Percentiles rank a stretch among this genome's conserved stretches.
Evolutionary conservation across 331 rosid species (phyloP).

Genomic region (Stylosanthes scabra): DNA sequence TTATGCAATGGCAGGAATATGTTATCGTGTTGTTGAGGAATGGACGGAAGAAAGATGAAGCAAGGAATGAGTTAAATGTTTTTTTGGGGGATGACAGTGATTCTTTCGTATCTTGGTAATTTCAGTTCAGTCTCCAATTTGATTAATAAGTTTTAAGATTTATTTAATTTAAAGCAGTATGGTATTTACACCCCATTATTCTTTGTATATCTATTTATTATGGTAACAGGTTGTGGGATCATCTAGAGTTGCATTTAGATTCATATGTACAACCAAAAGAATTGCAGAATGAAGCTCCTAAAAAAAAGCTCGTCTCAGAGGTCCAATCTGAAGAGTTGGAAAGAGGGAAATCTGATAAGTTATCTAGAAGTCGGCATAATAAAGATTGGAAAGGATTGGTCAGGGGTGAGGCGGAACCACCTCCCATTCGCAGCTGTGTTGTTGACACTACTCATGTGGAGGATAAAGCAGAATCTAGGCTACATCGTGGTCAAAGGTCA

Average conservation of each 20-base stretch:
- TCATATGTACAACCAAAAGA: conserved; percentile 62
- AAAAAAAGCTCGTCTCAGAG: conserved; percentile 44
- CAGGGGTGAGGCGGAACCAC: conserved; percentile 62
- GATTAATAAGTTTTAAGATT: neutral
- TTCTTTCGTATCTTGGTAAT: conserved; percentile 93
- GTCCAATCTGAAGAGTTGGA: conserved; percentile 56
- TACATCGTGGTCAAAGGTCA: conserved; percentile 52
- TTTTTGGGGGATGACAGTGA: conserved; percentile 84
- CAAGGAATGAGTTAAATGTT: conserved; percentile 76
- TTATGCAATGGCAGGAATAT: conserved; percentile 72
- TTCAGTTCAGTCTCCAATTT: conserved; percentile 4
- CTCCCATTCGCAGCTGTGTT: conserved; percentile 60
- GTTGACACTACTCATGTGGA: conserved; percentile 50
- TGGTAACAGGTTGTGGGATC: conserved; percentile 87
- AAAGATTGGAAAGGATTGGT: conserved; percentile 85
- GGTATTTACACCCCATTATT: neutral
- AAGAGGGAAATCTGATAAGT: conserved; percentile 54
- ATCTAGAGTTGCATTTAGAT: conserved; percentile 65
- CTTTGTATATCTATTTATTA: conserved; percentile 11
- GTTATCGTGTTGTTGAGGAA: conserved; percentile 87
- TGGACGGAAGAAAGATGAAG: conserved; percentile 82
- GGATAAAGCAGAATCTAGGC: conserved; percentile 37
- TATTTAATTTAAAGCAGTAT: conserved; percentile 19
- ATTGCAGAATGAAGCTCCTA: conserved; percentile 51
- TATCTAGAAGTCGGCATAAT: conserved; percentile 67